phyloP scores from a whole-genome alignment of 2,329 filamentous ascomycete genomes.

The Hortaea werneckii region DNA sequence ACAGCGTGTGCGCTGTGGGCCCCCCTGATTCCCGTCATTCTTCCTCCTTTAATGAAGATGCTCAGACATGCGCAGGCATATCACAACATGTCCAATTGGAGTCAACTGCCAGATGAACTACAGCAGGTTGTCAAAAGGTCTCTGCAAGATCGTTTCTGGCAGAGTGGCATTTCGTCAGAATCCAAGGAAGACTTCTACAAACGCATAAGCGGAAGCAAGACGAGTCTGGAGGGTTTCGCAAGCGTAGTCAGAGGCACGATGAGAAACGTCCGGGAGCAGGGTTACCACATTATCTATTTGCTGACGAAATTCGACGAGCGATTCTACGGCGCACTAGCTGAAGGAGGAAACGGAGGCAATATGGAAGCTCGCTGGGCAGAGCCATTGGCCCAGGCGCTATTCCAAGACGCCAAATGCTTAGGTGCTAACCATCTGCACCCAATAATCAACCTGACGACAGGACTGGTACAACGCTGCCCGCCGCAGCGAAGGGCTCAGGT shows the following conservation, averaged over 20 bases:
- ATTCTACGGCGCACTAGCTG: slow-evolving; percentile 74
- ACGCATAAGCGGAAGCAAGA: slow-evolving; percentile 77
- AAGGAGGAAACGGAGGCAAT: slow-evolving; percentile 25
- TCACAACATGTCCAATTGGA: slow-evolving; percentile 79
- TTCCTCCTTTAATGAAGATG: slow-evolving; percentile 79
- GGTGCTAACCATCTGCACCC: slow-evolving; percentile 91
- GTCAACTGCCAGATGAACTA: slow-evolving; percentile 63
- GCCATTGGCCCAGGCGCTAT: slow-evolving; percentile 74
- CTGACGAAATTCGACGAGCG: slow-evolving; percentile 78
- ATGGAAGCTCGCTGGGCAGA: slow-evolving; percentile 47
- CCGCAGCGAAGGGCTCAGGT: slow-evolving; percentile 67
- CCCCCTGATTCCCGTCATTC: slow-evolving; percentile 66
- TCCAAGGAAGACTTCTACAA: slow-evolving; percentile 96
- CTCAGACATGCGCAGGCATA: slow-evolving; percentile 84
- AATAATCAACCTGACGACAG: slow-evolving; percentile 78
- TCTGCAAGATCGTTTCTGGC: slow-evolving; percentile 93
- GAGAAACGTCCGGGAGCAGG: slow-evolving; percentile 80
- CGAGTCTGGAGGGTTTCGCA: slow-evolving; percentile 83
- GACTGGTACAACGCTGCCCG: slow-evolving; percentile 87
- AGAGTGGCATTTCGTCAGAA: slow-evolving; percentile 89
- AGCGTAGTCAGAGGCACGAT: slow-evolving; percentile 86
- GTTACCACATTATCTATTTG: slow-evolving; percentile 88
- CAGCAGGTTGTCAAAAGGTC: slow-evolving; percentile 68
- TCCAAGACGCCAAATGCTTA: slow-evolving; percentile 68
- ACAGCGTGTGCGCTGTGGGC: slow-evolving; percentile 77